Percentiles rank a stretch among this genome's conserved stretches.
Conservation (phyloP, 148 eudicot species). For the Linanthus parryae region DNA sequence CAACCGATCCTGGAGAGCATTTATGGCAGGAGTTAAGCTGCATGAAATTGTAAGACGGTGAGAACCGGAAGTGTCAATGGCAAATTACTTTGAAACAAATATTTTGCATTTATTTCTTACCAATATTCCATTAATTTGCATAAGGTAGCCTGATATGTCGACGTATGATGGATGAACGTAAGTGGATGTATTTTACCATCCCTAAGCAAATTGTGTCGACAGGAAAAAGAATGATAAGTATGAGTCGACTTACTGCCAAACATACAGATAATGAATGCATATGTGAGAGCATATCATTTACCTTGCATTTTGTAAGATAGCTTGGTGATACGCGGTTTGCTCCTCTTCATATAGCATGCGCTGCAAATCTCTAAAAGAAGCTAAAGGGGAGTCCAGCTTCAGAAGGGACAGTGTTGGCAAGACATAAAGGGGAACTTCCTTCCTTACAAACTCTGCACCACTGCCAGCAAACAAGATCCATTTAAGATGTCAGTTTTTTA, state of each 20-base stretch:
- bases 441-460: slow-evolving; percentile 87
- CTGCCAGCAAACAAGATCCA: slow-evolving; percentile 42
- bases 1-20: slow-evolving; percentile 67
- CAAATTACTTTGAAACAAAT: background rate
- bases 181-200: slow-evolving; percentile 93
- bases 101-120: slow-evolving; percentile 31
- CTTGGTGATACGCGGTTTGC: slow-evolving; percentile 79
- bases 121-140: slow-evolving; percentile 98
- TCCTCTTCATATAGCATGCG: slow-evolving; percentile 83
- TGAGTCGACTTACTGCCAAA: background rate
- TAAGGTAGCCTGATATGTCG: slow-evolving; percentile 96
- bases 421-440: slow-evolving; percentile 86
- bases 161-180: slow-evolving; percentile 88
- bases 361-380: slow-evolving; percentile 79
- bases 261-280: background rate
- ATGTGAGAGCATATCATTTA: slow-evolving; percentile 9
- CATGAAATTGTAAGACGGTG: slow-evolving; percentile 15
- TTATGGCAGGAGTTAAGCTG: slow-evolving; percentile 95
- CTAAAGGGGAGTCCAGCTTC: slow-evolving; percentile 70
- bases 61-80: background rate
- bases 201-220: slow-evolving; percentile 25
- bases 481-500: too few species aligned
- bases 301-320: slow-evolving; percentile 76
- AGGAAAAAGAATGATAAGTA: background rate
- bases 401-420: slow-evolving; percentile 69